These are phyloP conservation scores for Fragilariopsis cylindrus DNA, from an alignment of 108 stramenopile genomes.

Conservation along the genomic window DNA sequence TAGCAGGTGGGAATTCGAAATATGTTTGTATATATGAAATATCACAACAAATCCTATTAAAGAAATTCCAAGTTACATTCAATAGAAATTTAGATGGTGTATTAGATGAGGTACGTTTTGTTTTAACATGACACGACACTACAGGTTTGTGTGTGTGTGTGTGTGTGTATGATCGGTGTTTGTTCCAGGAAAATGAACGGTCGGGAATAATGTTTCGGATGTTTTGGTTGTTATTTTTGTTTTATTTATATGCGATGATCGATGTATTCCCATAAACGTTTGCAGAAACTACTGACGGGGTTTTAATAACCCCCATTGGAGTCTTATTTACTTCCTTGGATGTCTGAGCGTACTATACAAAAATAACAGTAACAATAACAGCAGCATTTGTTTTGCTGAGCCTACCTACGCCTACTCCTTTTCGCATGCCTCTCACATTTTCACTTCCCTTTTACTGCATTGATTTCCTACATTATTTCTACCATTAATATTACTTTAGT, in stretches of 20 bases:
- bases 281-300: slow-evolving; percentile 58
- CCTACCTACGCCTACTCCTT: neutral
- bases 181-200: neutral
- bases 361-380: neutral
- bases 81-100: slow-evolving; percentile 92
- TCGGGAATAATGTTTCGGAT: neutral
- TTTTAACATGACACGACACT: neutral
- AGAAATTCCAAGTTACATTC: slow-evolving; percentile 99
- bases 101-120: slow-evolving; percentile 77
- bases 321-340: slow-evolving; percentile 63
- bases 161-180: neutral
- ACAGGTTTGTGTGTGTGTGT: no score
- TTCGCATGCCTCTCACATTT: neutral
- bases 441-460: neutral
- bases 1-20: slow-evolving; percentile 97
- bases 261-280: slow-evolving; percentile 79
- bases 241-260: slow-evolving; percentile 43
- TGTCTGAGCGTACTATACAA: slow-evolving; percentile 50
- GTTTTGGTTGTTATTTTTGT: slow-evolving; percentile 1
- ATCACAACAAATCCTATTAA: slow-evolving; percentile 90
- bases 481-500: slow-evolving; percentile 29
- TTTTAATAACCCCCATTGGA: slow-evolving; percentile 37
- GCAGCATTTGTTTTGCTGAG: neutral
- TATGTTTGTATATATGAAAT: slow-evolving; percentile 98
- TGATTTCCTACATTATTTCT: neutral